Conservation (phyloP, 306 rosid species). For the Vicia faba region DNA sequence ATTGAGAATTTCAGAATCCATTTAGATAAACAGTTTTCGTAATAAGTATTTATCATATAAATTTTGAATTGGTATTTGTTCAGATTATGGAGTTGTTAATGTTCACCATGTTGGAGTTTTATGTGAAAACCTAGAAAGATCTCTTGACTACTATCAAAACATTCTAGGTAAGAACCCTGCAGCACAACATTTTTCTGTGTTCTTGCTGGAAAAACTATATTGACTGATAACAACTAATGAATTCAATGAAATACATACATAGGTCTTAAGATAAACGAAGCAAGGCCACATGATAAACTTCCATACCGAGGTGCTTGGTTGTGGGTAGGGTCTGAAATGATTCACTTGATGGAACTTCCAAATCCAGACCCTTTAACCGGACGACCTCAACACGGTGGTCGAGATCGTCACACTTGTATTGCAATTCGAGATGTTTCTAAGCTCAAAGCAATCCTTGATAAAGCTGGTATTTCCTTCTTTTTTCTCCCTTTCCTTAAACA, state of each 20-base stretch:
- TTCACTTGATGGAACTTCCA: constrained; percentile 97
- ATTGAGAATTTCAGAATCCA: background rate
- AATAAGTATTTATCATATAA: too few relatives aligned
- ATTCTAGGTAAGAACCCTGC: constrained; percentile 62
- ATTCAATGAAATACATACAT: constrained; percentile 20
- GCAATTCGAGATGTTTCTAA: constrained; percentile 76
- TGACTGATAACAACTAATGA: constrained; percentile 14
- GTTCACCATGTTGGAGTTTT: constrained; percentile 91
- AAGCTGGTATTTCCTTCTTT: constrained; percentile 59
- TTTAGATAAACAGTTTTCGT: background rate
- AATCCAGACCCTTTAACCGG: constrained; percentile 94
- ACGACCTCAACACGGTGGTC: constrained; percentile 86
- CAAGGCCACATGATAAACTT: constrained; percentile 93
- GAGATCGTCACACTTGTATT: constrained; percentile 88
- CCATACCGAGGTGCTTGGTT: constrained; percentile 98
- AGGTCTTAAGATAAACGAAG: constrained; percentile 92
- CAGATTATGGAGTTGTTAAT: constrained; percentile 83
- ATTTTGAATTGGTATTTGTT: constrained; percentile 19
- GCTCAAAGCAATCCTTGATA: constrained; percentile 76
- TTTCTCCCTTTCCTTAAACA: background rate
- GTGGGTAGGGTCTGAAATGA: constrained; percentile 98
- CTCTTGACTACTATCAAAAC: constrained; percentile 81
- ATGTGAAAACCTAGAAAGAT: constrained; percentile 82
- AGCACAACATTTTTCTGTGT: background rate
- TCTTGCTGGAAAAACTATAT: constrained; percentile 4